Evolutionary conservation across 1,139 yeast species (phyloP).

Genomic region (Kurtzmaniella quercitrusa): DNA sequence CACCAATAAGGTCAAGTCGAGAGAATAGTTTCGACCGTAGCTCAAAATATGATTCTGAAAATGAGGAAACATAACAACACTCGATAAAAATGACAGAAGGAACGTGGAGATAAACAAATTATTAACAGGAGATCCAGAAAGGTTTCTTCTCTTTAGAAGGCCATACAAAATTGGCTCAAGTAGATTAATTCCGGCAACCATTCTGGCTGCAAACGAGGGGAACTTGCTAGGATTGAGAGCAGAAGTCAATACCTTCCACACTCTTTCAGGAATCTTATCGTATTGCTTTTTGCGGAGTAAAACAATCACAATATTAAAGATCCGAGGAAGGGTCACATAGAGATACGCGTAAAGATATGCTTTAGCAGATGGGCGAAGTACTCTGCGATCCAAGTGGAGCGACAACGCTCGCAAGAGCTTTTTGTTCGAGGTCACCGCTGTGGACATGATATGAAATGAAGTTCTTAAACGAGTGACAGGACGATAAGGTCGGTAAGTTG

Average conservation of each 20-base stretch:
- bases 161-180: slow-evolving; percentile 29
- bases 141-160: slow-evolving; percentile 12
- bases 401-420: slow-evolving; percentile 1
- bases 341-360: slow-evolving; percentile 34
- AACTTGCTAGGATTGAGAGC: slow-evolving; percentile 30
- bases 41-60: slow-evolving; percentile 29
- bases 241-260: slow-evolving; percentile 14
- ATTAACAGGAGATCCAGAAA: slow-evolving; percentile 14
- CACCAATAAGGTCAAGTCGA: slow-evolving; percentile 33
- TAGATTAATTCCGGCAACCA: slow-evolving; percentile 28
- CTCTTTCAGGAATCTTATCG: slow-evolving; percentile 14
- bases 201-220: slow-evolving; percentile 28
- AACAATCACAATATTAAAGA: slow-evolving; percentile 17
- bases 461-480: too few species aligned
- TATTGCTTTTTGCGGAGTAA: slow-evolving; percentile 18
- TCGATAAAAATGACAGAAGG: slow-evolving; percentile 25
- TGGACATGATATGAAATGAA: slow-evolving; percentile 3
- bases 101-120: slow-evolving; percentile 28
- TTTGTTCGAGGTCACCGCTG: not conserved
- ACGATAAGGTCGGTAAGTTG: not conserved
- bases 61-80: slow-evolving; percentile 23
- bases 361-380: slow-evolving; percentile 23
- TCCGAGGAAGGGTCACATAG: slow-evolving; percentile 29
- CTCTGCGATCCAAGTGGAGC: slow-evolving; percentile 9
- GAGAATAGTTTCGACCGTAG: slow-evolving; percentile 27